Percentiles rank a stretch among this genome's conserved stretches.
Conservation (phyloP, 169 alveolate species). For the Cryptosporidium sp. region DNA sequence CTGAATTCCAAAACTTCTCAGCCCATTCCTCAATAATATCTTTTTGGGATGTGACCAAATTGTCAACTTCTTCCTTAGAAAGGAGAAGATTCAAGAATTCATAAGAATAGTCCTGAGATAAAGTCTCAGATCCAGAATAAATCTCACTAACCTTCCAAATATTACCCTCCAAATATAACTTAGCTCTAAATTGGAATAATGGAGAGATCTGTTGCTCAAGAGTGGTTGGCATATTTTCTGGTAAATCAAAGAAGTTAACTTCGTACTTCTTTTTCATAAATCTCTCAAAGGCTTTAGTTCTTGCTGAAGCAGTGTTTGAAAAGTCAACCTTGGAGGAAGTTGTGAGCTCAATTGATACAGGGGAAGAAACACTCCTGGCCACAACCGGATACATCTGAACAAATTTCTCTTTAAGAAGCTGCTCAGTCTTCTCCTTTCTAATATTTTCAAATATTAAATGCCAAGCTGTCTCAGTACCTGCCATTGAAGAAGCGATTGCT, state of each 20-base stretch:
- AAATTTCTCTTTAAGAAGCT: not conserved
- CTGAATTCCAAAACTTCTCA: slow-evolving; percentile 20
- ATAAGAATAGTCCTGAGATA: slow-evolving; percentile 1
- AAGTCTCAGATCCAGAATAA: slow-evolving; percentile 8
- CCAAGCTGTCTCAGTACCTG: slow-evolving; percentile 39
- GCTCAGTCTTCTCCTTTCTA: slow-evolving; percentile 4
- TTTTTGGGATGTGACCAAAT: not conserved
- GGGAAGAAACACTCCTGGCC: slow-evolving; percentile 1
- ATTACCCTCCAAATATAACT: not conserved
- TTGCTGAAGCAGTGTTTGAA: slow-evolving; percentile 9
- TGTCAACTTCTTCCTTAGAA: not conserved
- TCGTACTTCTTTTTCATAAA: not conserved
- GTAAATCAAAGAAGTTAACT: slow-evolving; percentile 6
- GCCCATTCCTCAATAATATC: slow-evolving; percentile 43
- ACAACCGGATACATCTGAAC: slow-evolving; percentile 24
- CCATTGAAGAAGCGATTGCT: not conserved
- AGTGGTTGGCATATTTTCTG: slow-evolving; percentile 21
- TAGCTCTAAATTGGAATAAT: slow-evolving; percentile 54
- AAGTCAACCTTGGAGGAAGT: not conserved
- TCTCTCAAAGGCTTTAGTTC: slow-evolving; percentile 35
- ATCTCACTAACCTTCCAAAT: slow-evolving; percentile 27
- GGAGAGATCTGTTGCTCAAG: slow-evolving; percentile 49
- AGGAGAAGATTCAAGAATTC: slow-evolving; percentile 44
- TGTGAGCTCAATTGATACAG: slow-evolving; percentile 37
- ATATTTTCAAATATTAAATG: slow-evolving; percentile 11